phyloP scores from a whole-genome alignment of 1,139 yeast species.

The Suhomyces kunorum region DNA sequence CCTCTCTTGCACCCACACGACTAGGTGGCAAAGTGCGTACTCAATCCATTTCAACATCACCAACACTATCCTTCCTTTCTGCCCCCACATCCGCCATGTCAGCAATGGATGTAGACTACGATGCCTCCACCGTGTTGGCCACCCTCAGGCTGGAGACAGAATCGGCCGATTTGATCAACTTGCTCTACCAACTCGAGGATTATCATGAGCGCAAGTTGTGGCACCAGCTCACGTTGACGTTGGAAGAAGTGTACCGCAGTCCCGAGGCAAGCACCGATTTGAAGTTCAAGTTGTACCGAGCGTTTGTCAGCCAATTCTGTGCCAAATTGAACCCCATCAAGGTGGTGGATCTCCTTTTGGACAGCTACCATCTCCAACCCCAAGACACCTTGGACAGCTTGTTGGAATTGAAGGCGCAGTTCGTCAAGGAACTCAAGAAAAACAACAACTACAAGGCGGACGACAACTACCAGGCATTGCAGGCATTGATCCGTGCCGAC shows the following conservation, averaged over 20 bases:
- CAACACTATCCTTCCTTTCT: neutral
- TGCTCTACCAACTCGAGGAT: conserved; percentile 79
- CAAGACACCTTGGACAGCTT: conserved; percentile 60
- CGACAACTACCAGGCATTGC: conserved; percentile 36
- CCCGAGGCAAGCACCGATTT: conserved; percentile 38
- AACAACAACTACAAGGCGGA: conserved; percentile 25
- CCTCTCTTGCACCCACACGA: neutral
- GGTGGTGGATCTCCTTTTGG: conserved; percentile 71
- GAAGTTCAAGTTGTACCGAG: conserved; percentile 62
- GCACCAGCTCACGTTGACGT: conserved; percentile 73
- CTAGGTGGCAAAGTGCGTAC: neutral
- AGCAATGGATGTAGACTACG: conserved; percentile 47
- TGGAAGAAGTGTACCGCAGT: conserved; percentile 60
- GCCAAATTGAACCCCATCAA: conserved; percentile 77
- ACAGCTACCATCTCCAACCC: conserved; percentile 44
- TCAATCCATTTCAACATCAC: neutral
- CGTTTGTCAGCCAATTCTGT: conserved; percentile 67
- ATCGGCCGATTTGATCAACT: conserved; percentile 59
- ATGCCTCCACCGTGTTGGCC: conserved; percentile 62
- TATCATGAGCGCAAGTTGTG: conserved; percentile 79
- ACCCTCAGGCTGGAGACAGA: conserved; percentile 71
- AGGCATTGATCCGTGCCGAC: conserved; percentile 37
- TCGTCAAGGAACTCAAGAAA: conserved; percentile 39
- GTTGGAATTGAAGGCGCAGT: conserved; percentile 48
- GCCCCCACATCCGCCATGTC: conserved; percentile 13